Evolutionary conservation across 225 moss, liverwort and hornwort genomes (phyloP).

Genomic region (Polytrichum commune): DNA sequence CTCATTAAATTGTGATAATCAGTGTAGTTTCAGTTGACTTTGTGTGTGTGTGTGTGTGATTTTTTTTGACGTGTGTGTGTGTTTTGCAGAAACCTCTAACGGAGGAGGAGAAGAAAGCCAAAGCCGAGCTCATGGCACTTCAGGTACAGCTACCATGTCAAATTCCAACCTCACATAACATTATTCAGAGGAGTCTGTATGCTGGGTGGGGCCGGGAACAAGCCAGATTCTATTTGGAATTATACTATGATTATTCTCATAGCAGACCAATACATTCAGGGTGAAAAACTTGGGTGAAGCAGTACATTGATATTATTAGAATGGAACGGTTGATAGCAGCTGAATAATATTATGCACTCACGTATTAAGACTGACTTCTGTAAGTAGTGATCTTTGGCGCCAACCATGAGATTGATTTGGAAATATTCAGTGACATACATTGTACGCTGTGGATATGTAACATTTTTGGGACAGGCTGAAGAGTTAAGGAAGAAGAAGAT

Average conservation of each 20-base stretch:
- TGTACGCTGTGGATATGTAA: background rate
- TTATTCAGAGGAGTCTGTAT: too few species aligned
- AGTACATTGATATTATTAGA: too few species aligned
- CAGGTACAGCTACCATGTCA: slow-evolving; percentile 20
- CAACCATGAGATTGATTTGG: background rate
- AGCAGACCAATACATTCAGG: too few species aligned
- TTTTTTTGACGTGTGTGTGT: background rate
- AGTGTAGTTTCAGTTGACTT: background rate
- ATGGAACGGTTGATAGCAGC: too few species aligned
- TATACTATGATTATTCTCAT: too few species aligned
- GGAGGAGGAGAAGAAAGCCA: slow-evolving; percentile 48
- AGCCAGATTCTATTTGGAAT: too few species aligned
- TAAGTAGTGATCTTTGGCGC: background rate
- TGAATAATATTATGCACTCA: too few species aligned
- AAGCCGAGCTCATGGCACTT: slow-evolving; percentile 39
- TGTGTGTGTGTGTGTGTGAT: background rate
- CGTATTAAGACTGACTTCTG: background rate
- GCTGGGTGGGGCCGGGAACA: too few species aligned
- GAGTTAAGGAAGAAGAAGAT: slow-evolving; percentile 66
- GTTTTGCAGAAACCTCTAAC: slow-evolving; percentile 37
- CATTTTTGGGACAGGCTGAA: slow-evolving; percentile 33
- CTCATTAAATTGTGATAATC: too few species aligned
- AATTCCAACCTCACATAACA: background rate
- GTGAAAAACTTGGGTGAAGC: too few species aligned
- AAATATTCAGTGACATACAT: background rate